A percentile compares a stretch with the other conserved stretches of the same genome.
These are phyloP conservation scores for Myxozyma lipomycoides DNA, from an alignment of 805 yeast species.

Conservation along the genomic window DNA sequence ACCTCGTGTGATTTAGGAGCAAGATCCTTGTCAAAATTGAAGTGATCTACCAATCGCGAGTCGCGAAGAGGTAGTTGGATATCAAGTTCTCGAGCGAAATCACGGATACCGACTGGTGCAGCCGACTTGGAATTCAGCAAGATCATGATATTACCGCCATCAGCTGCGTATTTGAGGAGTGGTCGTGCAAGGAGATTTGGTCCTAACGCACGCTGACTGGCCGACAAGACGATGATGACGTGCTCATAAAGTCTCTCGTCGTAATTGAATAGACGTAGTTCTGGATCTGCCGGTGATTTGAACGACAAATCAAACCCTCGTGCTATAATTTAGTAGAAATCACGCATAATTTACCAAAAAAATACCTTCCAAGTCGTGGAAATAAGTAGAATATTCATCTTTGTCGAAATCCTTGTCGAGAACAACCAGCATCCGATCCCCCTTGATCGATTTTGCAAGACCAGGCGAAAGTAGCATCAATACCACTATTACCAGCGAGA, in stretches of 20 bases:
- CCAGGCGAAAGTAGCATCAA: slow-evolving; percentile 3
- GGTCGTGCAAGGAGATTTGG: slow-evolving; percentile 43
- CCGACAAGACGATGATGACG: slow-evolving; percentile 56
- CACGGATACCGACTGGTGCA: slow-evolving; percentile 60
- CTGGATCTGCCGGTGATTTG: slow-evolving; percentile 34
- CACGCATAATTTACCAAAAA: neutral
- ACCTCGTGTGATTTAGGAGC: slow-evolving; percentile 30
- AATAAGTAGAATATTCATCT: slow-evolving; percentile 33
- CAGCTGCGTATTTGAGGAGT: slow-evolving; percentile 56
- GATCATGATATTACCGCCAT: slow-evolving; percentile 68
- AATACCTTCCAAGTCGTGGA: slow-evolving; percentile 32
- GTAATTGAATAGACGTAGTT: slow-evolving; percentile 39
- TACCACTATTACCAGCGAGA: neutral
- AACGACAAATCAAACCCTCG: slow-evolving; percentile 40
- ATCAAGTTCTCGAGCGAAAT: slow-evolving; percentile 74
- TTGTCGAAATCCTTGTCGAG: slow-evolving; percentile 35
- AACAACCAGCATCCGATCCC: slow-evolving; percentile 36
- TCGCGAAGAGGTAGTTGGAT: slow-evolving; percentile 78
- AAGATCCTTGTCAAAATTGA: slow-evolving; percentile 38
- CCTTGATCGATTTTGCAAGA: slow-evolving; percentile 20
- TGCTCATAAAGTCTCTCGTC: slow-evolving; percentile 52
- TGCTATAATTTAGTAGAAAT: slow-evolving; percentile 26
- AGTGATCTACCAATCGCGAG: slow-evolving; percentile 62
- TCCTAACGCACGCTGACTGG: slow-evolving; percentile 37
- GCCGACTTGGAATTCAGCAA: slow-evolving; percentile 41